A percentile compares a stretch with the other conserved stretches of the same genome.
These are phyloP conservation scores for Arbutus unedo DNA, from an alignment of 148 eudicot genomes.

Conservation along the genomic window DNA sequence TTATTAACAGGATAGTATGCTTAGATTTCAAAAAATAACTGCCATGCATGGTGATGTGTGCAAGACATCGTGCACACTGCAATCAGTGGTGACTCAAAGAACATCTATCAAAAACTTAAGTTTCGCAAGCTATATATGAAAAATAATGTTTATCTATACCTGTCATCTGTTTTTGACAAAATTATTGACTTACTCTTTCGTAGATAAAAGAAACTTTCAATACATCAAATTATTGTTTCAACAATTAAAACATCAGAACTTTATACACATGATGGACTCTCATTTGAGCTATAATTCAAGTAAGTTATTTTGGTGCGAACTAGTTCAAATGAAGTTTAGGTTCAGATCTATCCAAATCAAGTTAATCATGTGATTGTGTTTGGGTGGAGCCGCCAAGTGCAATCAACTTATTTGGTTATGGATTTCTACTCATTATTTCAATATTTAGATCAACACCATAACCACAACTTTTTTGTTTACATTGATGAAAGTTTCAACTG, in stretches of 20 bases:
- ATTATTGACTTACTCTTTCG: background rate
- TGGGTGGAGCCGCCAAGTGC: background rate
- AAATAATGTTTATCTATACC: background rate
- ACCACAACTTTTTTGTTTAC: constrained; percentile 26
- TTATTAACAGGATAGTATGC: background rate
- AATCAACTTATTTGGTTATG: background rate
- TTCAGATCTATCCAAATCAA: background rate
- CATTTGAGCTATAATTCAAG: background rate
- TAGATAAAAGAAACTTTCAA: too few species aligned
- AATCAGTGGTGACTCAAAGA: background rate
- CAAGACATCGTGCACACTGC: background rate
- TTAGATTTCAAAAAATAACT: background rate
- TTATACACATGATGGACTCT: background rate
- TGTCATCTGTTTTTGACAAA: background rate
- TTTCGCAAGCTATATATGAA: background rate
- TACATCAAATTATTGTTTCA: too few species aligned
- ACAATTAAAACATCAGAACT: too few species aligned
- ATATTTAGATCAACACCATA: background rate
- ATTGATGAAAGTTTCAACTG: constrained; percentile 86
- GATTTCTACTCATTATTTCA: background rate
- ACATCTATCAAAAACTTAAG: background rate
- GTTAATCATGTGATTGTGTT: background rate
- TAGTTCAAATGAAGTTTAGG: background rate
- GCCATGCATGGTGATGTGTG: background rate
- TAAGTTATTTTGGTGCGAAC: background rate